phyloP scores from a whole-genome alignment of 495 filamentous ascomycete genomes.

The Staphylotrichum longicolle region DNA sequence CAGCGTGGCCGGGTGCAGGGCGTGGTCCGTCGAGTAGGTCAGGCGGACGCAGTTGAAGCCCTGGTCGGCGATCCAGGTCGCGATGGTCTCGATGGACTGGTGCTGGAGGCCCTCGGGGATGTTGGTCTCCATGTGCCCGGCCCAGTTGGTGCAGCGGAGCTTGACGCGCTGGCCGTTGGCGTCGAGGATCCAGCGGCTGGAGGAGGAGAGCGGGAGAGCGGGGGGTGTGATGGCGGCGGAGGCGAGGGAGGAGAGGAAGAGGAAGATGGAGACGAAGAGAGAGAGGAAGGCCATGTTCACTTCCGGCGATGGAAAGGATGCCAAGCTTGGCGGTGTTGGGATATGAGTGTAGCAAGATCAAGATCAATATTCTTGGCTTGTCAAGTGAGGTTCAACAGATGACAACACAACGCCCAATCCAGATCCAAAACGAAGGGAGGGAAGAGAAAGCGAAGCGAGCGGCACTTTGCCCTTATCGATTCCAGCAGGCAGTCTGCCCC shows the following conservation, averaged over 20 bases:
- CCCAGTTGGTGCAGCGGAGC: slow-evolving; percentile 53
- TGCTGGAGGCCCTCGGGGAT: slow-evolving; percentile 51
- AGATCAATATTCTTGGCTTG: too few relatives aligned
- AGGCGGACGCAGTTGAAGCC: slow-evolving; percentile 57
- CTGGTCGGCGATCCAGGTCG: slow-evolving; percentile 41
- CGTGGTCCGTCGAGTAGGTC: slow-evolving; percentile 53
- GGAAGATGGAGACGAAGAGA: slow-evolving; percentile 22
- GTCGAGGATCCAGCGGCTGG: slow-evolving; percentile 52
- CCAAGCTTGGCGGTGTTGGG: background rate
- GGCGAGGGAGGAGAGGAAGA: slow-evolving; percentile 30
- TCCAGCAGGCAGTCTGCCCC: too few relatives aligned
- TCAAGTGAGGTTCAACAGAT: too few relatives aligned
- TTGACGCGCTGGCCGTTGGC: slow-evolving; percentile 47
- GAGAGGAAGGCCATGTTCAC: slow-evolving; percentile 29
- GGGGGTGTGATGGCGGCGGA: slow-evolving; percentile 4
- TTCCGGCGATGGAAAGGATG: background rate
- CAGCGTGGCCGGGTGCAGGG: slow-evolving; percentile 38
- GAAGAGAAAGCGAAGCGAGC: background rate
- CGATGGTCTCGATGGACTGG: slow-evolving; percentile 43
- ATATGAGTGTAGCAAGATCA: background rate
- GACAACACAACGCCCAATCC: too few relatives aligned
- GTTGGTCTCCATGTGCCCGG: slow-evolving; percentile 50
- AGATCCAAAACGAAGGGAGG: background rate
- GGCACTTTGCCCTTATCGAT: slow-evolving; percentile 1
- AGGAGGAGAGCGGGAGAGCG: slow-evolving; percentile 43